These are phyloP conservation scores for Talaromyces sp. DNA, from an alignment of 2,329 filamentous ascomycete species.

Conservation along the genomic window DNA sequence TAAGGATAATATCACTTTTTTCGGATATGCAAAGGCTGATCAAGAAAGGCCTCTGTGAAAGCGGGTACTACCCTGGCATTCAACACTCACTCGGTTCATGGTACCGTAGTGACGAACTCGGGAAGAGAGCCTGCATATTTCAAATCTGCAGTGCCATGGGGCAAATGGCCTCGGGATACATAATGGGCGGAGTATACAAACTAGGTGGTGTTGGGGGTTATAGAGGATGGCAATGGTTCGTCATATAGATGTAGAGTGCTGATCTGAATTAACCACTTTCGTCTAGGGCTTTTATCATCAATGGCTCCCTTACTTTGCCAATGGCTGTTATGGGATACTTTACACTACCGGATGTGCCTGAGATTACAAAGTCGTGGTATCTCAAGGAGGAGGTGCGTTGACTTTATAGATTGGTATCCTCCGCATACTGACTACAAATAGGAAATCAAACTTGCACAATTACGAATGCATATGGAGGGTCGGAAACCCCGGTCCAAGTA, in stretches of 20 bases:
- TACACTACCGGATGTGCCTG: constrained; percentile 49
- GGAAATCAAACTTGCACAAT: constrained; percentile 47
- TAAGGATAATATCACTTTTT: constrained; percentile 17
- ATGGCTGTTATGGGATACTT: constrained; percentile 52
- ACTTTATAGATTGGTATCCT: not conserved
- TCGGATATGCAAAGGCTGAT: not conserved
- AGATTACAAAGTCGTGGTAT: constrained; percentile 51
- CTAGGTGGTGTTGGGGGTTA: constrained; percentile 48
- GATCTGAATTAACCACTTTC: not conserved
- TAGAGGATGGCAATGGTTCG: constrained; percentile 52
- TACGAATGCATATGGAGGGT: constrained; percentile 51
- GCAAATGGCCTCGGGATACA: constrained; percentile 48
- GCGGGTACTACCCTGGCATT: constrained; percentile 52
- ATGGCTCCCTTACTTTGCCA: constrained; percentile 53
- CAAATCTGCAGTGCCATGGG: constrained; percentile 48
- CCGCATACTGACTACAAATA: constrained; percentile 17
- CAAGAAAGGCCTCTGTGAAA: constrained; percentile 22
- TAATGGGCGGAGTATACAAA: constrained; percentile 54
- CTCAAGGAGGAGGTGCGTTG: constrained; percentile 37
- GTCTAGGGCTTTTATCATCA: constrained; percentile 23
- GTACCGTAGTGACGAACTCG: constrained; percentile 51
- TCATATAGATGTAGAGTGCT: not conserved
- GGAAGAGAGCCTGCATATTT: constrained; percentile 53
- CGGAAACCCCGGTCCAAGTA: constrained; percentile 46
- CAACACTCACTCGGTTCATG: constrained; percentile 52